phyloP scores from a whole-genome alignment of 1,284 basidiomycete species.

The Tausonia pullulans region DNA sequence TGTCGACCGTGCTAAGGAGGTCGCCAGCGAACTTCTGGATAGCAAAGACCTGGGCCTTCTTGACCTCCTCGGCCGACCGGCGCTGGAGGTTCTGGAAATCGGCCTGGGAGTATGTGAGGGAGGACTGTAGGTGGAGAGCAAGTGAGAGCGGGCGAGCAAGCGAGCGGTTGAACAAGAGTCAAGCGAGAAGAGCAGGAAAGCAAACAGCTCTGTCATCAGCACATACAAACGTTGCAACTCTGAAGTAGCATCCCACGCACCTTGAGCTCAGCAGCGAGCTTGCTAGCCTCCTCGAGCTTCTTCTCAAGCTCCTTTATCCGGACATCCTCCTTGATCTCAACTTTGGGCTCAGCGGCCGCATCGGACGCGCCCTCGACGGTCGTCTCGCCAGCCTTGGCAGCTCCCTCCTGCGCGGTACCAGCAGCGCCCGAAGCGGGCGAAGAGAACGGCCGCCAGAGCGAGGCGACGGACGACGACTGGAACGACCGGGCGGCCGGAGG shows the following conservation, averaged over 20 bases:
- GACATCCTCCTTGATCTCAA: constrained; percentile 24
- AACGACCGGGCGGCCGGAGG: not conserved
- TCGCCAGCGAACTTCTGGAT: constrained; percentile 82
- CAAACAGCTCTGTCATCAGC: not conserved
- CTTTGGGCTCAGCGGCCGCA: constrained; percentile 22
- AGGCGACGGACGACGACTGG: not conserved
- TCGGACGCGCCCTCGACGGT: constrained; percentile 21
- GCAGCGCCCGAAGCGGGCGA: not conserved
- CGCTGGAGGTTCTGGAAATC: constrained; percentile 93
- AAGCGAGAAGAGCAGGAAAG: not conserved
- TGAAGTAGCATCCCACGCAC: constrained; percentile 40
- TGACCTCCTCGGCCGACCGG: constrained; percentile 78
- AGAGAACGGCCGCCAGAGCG: not conserved
- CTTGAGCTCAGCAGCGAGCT: constrained; percentile 61
- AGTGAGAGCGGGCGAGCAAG: not conserved
- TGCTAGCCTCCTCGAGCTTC: constrained; percentile 61
- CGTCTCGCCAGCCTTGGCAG: constrained; percentile 24
- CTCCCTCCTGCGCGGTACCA: constrained; percentile 1
- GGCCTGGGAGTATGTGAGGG: constrained; percentile 77
- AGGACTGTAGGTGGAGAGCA: constrained; percentile 43
- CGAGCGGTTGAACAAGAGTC: not conserved
- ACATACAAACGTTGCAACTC: not conserved
- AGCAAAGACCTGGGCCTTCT: constrained; percentile 84
- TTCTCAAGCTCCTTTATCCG: constrained; percentile 43
- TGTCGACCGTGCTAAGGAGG: constrained; percentile 84